Evolutionary conservation across 2,329 filamentous ascomycete species (phyloP).

Genomic region (Ampelomyces quisqualis): DNA sequence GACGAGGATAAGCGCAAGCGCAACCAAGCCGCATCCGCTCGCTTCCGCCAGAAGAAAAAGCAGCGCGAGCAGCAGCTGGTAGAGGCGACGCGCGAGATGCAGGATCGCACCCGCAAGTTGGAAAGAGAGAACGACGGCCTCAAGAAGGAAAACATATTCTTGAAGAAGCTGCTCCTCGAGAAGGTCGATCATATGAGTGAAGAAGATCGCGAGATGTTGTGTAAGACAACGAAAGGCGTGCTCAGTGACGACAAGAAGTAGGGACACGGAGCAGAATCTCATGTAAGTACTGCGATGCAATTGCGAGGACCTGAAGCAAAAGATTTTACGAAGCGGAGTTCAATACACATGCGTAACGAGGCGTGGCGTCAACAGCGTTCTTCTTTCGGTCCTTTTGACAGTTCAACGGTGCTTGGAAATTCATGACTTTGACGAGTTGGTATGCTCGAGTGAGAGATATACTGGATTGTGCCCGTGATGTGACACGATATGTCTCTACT

Average conservation of each 20-base stretch:
- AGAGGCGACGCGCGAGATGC: conserved; percentile 63
- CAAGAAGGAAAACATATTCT: conserved; percentile 48
- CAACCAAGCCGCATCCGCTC: conserved; percentile 84
- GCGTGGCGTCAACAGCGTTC: background rate
- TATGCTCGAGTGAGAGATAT: too few species aligned
- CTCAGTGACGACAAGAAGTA: conserved; percentile 5
- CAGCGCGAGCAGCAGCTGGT: conserved; percentile 79
- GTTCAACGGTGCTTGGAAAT: too few species aligned
- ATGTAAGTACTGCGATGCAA: too few species aligned
- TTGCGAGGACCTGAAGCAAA: background rate
- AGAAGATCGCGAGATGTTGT: conserved; percentile 33
- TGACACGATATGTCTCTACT: too few species aligned
- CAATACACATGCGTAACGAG: background rate
- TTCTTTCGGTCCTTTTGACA: too few species aligned
- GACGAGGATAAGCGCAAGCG: conserved; percentile 89
- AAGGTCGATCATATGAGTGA: conserved; percentile 45
- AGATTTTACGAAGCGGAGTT: background rate
- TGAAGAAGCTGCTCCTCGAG: conserved; percentile 39
- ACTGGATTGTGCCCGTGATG: too few species aligned
- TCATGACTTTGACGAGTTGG: too few species aligned
- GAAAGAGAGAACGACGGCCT: conserved; percentile 53
- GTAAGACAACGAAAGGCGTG: conserved; percentile 26
- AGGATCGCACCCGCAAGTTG: conserved; percentile 72
- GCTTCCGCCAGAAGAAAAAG: conserved; percentile 95
- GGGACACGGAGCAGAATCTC: too few species aligned